A percentile compares a stretch with the other conserved stretches of the same genome.
These are phyloP conservation scores for Mycena rebaudengoi DNA, from an alignment of 768 basidiomycete species.

Conservation along the genomic window DNA sequence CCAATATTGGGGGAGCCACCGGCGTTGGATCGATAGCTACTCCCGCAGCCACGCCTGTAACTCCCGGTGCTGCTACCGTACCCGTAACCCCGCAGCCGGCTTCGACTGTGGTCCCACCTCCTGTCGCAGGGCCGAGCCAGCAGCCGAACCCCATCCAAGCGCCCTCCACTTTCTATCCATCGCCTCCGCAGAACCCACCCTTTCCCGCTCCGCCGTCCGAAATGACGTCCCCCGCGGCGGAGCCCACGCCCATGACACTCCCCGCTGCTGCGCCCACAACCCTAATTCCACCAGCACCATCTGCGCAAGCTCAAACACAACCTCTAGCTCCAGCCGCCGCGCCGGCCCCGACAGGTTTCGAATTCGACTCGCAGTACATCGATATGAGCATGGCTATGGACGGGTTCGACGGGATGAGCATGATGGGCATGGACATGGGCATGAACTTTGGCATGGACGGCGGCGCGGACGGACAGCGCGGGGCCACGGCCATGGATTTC, in stretches of 20 bases:
- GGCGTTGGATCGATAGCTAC: slow-evolving; percentile 35
- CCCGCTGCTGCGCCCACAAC: slow-evolving; percentile 15
- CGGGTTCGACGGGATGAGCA: slow-evolving; percentile 38
- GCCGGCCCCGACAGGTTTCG: slow-evolving; percentile 40
- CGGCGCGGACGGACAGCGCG: slow-evolving; percentile 9
- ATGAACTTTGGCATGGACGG: slow-evolving; percentile 29
- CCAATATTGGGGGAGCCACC: slow-evolving; percentile 29
- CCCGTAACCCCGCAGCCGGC: slow-evolving; percentile 11
- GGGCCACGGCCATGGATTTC: slow-evolving; percentile 48
- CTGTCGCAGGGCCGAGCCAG: slow-evolving; percentile 36
- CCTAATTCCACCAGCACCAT: slow-evolving; percentile 25
- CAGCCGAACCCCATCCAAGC: slow-evolving; percentile 34
- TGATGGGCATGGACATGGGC: slow-evolving; percentile 39
- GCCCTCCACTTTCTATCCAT: slow-evolving; percentile 61
- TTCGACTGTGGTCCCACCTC: no score
- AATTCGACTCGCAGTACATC: slow-evolving; percentile 53
- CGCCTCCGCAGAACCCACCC: slow-evolving; percentile 60
- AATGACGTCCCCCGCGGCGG: slow-evolving; percentile 28
- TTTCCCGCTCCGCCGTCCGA: slow-evolving; percentile 25
- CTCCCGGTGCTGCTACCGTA: slow-evolving; percentile 17
- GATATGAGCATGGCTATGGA: slow-evolving; percentile 63
- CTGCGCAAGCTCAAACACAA: slow-evolving; percentile 27
- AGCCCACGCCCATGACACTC: slow-evolving; percentile 11
- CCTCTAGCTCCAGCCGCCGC: slow-evolving; percentile 18
- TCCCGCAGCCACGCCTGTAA: slow-evolving; percentile 14